These are phyloP conservation scores for rapeseed (Brassica napus) DNA, from an alignment of 345 rosid species.

Conservation along the genomic window DNA sequence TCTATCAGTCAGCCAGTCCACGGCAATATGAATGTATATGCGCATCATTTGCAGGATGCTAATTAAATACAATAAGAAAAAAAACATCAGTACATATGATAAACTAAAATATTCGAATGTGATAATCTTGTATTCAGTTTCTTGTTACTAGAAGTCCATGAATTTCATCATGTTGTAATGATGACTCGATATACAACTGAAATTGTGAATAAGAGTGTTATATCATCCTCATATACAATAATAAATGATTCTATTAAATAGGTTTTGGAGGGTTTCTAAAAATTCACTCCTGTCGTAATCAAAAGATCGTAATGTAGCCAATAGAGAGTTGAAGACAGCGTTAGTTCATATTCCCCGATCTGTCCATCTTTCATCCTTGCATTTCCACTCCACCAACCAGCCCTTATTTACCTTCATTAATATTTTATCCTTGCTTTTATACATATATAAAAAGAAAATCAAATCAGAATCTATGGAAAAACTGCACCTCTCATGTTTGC, in stretches of 20 bases:
- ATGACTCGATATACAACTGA: background rate
- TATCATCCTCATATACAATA: slow-evolving; percentile 11
- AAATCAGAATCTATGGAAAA: background rate
- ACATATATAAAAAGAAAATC: background rate
- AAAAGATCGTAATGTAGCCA: slow-evolving; percentile 33
- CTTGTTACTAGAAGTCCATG: background rate
- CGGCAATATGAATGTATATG: background rate
- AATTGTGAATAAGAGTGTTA: background rate
- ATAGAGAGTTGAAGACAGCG: slow-evolving; percentile 35
- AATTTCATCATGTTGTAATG: background rate
- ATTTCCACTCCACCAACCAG: slow-evolving; percentile 34
- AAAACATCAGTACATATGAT: background rate
- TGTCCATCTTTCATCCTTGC: slow-evolving; percentile 15
- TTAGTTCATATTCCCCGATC: slow-evolving; percentile 35
- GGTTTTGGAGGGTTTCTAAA: slow-evolving; percentile 38
- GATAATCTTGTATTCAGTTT: background rate
- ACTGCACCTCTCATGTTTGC: background rate
- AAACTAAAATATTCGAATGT: background rate
- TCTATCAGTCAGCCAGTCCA: background rate
- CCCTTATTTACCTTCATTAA: slow-evolving; percentile 36
- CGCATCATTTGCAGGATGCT: background rate
- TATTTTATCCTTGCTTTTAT: slow-evolving; percentile 14
- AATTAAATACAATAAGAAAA: background rate
- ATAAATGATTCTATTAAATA: slow-evolving; percentile 21
- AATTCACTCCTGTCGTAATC: slow-evolving; percentile 28